Conservation (phyloP, 2,329 filamentous ascomycete genomes). For the Aspergillus novoparasiticus region DNA sequence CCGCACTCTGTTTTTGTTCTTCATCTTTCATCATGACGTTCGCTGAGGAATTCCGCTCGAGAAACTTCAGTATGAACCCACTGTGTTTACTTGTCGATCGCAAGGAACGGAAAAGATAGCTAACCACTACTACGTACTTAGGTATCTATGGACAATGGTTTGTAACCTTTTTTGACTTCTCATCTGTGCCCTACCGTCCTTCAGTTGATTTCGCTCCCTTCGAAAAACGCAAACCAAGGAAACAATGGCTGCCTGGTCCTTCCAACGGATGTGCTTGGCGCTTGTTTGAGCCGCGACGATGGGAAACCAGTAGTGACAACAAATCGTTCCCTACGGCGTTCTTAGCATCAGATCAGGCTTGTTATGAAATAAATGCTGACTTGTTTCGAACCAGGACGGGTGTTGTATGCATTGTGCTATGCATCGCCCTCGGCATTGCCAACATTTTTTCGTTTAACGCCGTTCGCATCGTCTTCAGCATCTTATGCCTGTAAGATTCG, state of each 20-base stretch:
- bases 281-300: constrained; percentile 11
- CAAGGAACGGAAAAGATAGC: constrained; percentile 20
- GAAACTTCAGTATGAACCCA: constrained; percentile 64
- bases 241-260: constrained; percentile 26
- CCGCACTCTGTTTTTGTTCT: background rate
- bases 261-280: constrained; percentile 21
- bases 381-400: constrained; percentile 42
- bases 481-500: constrained; percentile 57
- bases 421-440: constrained; percentile 68
- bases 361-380: constrained; percentile 5
- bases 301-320: background rate
- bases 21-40: constrained; percentile 54
- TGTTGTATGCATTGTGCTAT: constrained; percentile 65
- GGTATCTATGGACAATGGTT: constrained; percentile 72
- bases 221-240: constrained; percentile 6
- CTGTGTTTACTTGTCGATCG: constrained; percentile 19
- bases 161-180: constrained; percentile 32
- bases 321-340: background rate
- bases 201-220: constrained; percentile 1
- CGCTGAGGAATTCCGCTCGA: constrained; percentile 63
- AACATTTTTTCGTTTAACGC: constrained; percentile 65
- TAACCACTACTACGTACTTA: constrained; percentile 39
- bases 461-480: constrained; percentile 63
- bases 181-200: constrained; percentile 1
- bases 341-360: background rate